These are phyloP conservation scores for Irineochytrium annulatum DNA, from an alignment of 192 early-diverging fungal species.

Conservation along the genomic window DNA sequence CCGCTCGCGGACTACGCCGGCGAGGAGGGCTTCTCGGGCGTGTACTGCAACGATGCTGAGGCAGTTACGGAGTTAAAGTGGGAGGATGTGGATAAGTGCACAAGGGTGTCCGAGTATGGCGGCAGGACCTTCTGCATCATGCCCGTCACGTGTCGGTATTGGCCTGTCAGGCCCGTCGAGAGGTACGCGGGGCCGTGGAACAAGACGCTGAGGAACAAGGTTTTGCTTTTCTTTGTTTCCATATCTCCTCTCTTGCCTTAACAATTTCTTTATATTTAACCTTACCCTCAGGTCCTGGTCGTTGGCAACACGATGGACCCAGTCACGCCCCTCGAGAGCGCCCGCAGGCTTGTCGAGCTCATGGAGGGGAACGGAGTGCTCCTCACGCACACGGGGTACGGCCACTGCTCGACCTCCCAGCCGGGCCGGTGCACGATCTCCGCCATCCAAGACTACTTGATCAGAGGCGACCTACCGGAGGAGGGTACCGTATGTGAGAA, in stretches of 20 bases:
- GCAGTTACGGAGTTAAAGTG: neutral
- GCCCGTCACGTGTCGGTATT: slow-evolving; percentile 19
- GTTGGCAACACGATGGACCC: slow-evolving; percentile 42
- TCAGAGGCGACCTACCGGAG: neutral
- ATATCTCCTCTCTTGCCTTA: neutral
- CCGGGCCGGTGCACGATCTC: slow-evolving; percentile 28
- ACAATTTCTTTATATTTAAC: neutral
- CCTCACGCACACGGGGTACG: slow-evolving; percentile 35
- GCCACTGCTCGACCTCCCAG: slow-evolving; percentile 36
- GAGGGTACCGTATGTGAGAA: slow-evolving; percentile 10
- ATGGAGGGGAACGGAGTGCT: slow-evolving; percentile 14
- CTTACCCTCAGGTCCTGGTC: slow-evolving; percentile 21
- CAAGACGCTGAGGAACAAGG: slow-evolving; percentile 23
- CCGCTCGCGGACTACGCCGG: neutral
- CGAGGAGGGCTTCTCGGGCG: neutral
- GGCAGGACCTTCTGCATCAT: neutral
- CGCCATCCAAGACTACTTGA: slow-evolving; percentile 25
- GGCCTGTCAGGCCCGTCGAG: slow-evolving; percentile 30
- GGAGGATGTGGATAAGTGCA: slow-evolving; percentile 3
- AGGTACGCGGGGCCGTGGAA: slow-evolving; percentile 45
- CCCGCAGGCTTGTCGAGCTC: slow-evolving; percentile 3
- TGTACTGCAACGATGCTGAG: slow-evolving; percentile 9
- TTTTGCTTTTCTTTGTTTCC: slow-evolving; percentile 4
- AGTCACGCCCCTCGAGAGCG: slow-evolving; percentile 38
- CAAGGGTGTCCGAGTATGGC: neutral